These are phyloP conservation scores for Hypoxylon intermedium DNA, from an alignment of 495 filamentous ascomycete species.

Conservation along the genomic window DNA sequence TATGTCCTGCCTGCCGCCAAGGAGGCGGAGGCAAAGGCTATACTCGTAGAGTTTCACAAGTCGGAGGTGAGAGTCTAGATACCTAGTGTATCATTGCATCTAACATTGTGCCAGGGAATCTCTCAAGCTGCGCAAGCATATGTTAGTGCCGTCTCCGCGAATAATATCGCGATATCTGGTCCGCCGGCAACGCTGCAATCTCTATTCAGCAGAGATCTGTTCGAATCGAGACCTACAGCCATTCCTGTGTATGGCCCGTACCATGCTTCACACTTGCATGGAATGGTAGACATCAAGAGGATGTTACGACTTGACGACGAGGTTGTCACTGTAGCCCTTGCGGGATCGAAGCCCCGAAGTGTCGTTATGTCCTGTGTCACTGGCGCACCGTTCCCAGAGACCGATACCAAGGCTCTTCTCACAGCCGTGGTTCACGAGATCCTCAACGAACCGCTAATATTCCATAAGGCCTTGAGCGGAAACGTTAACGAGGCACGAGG, in stretches of 20 bases:
- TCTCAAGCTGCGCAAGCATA: slow-evolving; percentile 70
- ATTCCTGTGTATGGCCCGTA: slow-evolving; percentile 81
- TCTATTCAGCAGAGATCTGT: slow-evolving; percentile 61
- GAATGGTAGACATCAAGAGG: slow-evolving; percentile 63
- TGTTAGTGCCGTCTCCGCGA: slow-evolving; percentile 74
- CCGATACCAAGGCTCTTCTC: slow-evolving; percentile 59
- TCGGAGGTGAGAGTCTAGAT: slow-evolving; percentile 47
- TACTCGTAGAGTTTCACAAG: slow-evolving; percentile 60
- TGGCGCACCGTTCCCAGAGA: slow-evolving; percentile 54
- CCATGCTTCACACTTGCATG: slow-evolving; percentile 78
- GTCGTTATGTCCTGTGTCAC: slow-evolving; percentile 65
- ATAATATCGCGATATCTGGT: slow-evolving; percentile 78
- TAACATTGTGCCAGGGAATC: slow-evolving; percentile 55
- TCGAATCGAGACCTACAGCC: slow-evolving; percentile 64
- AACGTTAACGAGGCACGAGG: slow-evolving; percentile 53
- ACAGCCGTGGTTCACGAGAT: slow-evolving; percentile 64
- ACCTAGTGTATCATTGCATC: neutral
- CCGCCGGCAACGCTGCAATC: slow-evolving; percentile 68
- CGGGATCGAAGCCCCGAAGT: slow-evolving; percentile 57
- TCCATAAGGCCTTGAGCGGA: slow-evolving; percentile 64
- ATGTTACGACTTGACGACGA: slow-evolving; percentile 60
- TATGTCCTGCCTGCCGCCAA: slow-evolving; percentile 57
- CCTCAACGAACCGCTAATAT: slow-evolving; percentile 63
- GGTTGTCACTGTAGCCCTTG: slow-evolving; percentile 48
- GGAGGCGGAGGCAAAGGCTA: slow-evolving; percentile 52